Evolutionary conservation across 2,329 filamentous ascomycete species (phyloP).

Genomic region (Thielaviopsis musarum): DNA sequence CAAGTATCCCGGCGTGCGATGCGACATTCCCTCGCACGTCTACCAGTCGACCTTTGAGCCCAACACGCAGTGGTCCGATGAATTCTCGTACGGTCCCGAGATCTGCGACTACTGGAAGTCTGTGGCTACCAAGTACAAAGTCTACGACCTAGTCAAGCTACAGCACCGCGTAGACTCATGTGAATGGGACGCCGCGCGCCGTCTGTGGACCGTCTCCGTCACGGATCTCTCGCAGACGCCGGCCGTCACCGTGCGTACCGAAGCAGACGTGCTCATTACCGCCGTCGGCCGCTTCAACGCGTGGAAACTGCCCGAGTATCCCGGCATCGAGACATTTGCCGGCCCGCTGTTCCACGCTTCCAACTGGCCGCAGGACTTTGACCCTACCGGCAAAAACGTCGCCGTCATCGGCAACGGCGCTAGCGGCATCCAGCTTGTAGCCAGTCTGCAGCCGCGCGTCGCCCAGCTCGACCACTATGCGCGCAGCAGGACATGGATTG

Average conservation of each 20-base stretch:
- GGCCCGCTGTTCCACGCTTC: conserved; percentile 43
- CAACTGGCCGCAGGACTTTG: conserved; percentile 37
- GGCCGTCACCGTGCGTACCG: conserved; percentile 24
- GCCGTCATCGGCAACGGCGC: conserved; percentile 49
- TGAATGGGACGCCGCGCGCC: conserved; percentile 33
- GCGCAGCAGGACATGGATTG: conserved; percentile 50
- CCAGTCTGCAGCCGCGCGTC: conserved; percentile 33
- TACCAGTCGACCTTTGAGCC: conserved; percentile 54
- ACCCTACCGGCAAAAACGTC: conserved; percentile 31
- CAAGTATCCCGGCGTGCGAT: conserved; percentile 46
- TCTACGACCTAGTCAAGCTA: conserved; percentile 41
- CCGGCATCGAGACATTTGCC: conserved; percentile 36
- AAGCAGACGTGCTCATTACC: conserved; percentile 43
- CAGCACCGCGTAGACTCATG: conserved; percentile 37
- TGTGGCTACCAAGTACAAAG: conserved; percentile 20
- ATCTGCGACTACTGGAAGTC: conserved; percentile 45
- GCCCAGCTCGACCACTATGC: conserved; percentile 45
- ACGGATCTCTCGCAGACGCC: conserved; percentile 20
- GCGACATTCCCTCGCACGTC: conserved; percentile 52
- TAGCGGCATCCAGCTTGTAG: conserved; percentile 39
- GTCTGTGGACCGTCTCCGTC: conserved; percentile 31
- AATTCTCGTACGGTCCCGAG: conserved; percentile 49
- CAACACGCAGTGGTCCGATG: conserved; percentile 51
- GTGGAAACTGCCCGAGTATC: conserved; percentile 45
- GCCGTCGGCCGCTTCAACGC: conserved; percentile 50